These are phyloP conservation scores for Cordyceps farinosa DNA, from an alignment of 2,329 filamentous ascomycete genomes.

Conservation along the genomic window DNA sequence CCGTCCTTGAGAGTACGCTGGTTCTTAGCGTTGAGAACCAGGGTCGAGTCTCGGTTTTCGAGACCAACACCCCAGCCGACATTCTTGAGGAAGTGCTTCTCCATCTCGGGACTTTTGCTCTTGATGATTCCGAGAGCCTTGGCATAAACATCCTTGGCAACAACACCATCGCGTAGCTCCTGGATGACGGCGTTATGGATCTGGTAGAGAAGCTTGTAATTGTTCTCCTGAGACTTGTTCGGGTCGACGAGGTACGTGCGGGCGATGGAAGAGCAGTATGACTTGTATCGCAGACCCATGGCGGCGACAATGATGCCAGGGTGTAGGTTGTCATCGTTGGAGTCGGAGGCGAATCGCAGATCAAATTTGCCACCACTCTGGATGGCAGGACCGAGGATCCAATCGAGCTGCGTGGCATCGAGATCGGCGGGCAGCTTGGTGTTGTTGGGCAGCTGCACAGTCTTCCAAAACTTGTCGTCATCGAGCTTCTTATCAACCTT, in stretches of 20 bases:
- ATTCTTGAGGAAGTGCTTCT: slow-evolving; percentile 91
- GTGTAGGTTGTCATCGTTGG: slow-evolving; percentile 79
- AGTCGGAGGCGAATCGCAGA: slow-evolving; percentile 71
- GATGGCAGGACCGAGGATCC: slow-evolving; percentile 85
- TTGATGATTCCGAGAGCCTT: slow-evolving; percentile 80
- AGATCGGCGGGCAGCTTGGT: slow-evolving; percentile 82
- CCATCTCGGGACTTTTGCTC: slow-evolving; percentile 89
- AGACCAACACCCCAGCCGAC: slow-evolving; percentile 91
- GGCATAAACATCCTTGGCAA: slow-evolving; percentile 85
- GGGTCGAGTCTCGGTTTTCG: slow-evolving; percentile 78
- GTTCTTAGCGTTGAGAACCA: slow-evolving; percentile 86
- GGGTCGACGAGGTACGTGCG: slow-evolving; percentile 96
- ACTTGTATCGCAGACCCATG: slow-evolving; percentile 90
- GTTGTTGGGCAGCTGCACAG: slow-evolving; percentile 63
- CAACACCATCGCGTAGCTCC: slow-evolving; percentile 80
- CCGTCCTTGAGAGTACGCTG: slow-evolving; percentile 80
- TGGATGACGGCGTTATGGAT: slow-evolving; percentile 90
- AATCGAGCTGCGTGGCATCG: slow-evolving; percentile 84
- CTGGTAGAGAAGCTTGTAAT: slow-evolving; percentile 82
- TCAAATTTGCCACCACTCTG: slow-evolving; percentile 97
- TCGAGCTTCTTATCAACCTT: slow-evolving; percentile 91
- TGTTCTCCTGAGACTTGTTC: slow-evolving; percentile 90
- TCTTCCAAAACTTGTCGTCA: slow-evolving; percentile 90
- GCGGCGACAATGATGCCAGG: slow-evolving; percentile 91
- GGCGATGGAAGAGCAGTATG: slow-evolving; percentile 87